Evolutionary conservation across 352 stramenopile genomes (phyloP), one percentile per base, ranked within the genome.

Genomic region (Phytophthora pisi): DNA sequence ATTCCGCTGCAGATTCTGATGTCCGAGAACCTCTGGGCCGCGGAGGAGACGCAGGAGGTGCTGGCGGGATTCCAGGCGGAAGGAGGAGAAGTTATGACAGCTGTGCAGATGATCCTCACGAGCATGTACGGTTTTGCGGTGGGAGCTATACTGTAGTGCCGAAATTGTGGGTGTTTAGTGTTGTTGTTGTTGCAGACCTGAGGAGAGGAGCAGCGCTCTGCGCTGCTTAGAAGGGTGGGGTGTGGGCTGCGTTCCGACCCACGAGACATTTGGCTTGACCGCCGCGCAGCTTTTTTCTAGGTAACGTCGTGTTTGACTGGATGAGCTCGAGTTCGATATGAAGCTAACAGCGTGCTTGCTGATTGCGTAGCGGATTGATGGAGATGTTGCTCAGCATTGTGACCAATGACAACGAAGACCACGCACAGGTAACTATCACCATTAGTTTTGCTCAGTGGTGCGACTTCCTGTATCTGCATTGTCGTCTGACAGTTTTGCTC

Each of bases 201-300:
- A 82, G 24, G 66, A 75, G 13, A 70, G 64, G 7, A 70, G 58
- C 26, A 75, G 53, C 51, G 84, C 82, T 9, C 62, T 93, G 23
- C 79, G 74, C 20, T 93, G 86, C 36, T 62, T 93, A 8, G 84
- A 91, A 62, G 78, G 66, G 18, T 93, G 86, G 86, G 68, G 86
- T 51, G 56, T 88, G 16, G 86, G 86, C 10, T 89, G 79, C 52
- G 61, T 93, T 38, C 64, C 81, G 0, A 64, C 65, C 0, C 66
- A 81, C 3, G 74, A 81, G 16, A 45, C 57, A 3, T 91, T 91
- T 78, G 82, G 82, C 16, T 60, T 91, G 23, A 78, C 66, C 50
- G 69, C 75, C 6, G 46, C 67, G 13, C 75, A 84, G 36, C 40
- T 90, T 26, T 76, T 80, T 28, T 42, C 66, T 60, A 57, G 78